phyloP scores from a whole-genome alignment of 139 green algal genomes.

The Klebsormidium nitens region DNA sequence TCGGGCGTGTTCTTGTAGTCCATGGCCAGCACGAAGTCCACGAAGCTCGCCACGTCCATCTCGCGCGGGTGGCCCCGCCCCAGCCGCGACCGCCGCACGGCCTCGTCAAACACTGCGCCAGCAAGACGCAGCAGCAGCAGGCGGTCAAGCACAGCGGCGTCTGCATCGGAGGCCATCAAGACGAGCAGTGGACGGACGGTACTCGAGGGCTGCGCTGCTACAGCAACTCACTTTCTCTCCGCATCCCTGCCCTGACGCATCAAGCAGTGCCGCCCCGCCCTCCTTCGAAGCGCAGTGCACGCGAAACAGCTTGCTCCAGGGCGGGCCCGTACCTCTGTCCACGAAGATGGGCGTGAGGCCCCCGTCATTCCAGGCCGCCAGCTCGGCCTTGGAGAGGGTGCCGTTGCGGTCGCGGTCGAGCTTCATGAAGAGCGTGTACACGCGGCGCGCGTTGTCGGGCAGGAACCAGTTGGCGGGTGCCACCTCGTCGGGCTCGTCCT shows the following conservation, averaged over 20 bases:
- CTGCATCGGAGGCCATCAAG: not conserved
- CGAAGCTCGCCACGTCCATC: slow-evolving; percentile 41
- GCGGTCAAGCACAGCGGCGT: not conserved
- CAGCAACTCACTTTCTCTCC: not conserved
- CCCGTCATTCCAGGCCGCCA: slow-evolving; percentile 13
- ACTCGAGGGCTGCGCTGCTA: not conserved
- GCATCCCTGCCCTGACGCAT: too few species aligned
- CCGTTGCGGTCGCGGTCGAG: slow-evolving; percentile 31
- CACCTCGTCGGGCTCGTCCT: slow-evolving; percentile 6
- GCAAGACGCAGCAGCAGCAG: not conserved
- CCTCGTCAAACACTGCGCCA: slow-evolving; percentile 35
- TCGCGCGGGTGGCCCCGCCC: not conserved
- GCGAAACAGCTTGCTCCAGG: too few species aligned
- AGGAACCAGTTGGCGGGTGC: slow-evolving; percentile 20
- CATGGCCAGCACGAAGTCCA: slow-evolving; percentile 43
- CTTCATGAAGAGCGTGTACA: slow-evolving; percentile 12
- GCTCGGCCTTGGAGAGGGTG: slow-evolving; percentile 23
- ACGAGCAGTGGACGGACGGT: not conserved
- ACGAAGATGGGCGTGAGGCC: slow-evolving; percentile 45
- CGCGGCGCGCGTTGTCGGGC: not conserved
- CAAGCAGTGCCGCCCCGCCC: too few species aligned
- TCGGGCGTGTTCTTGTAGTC: slow-evolving; percentile 38
- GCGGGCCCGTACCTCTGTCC: slow-evolving; percentile 13
- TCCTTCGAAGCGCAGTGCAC: not conserved
- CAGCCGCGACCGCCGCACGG: slow-evolving; percentile 10